These are phyloP conservation scores for Volvox carteri DNA, from an alignment of 163 green algal species.

Conservation along the genomic window DNA sequence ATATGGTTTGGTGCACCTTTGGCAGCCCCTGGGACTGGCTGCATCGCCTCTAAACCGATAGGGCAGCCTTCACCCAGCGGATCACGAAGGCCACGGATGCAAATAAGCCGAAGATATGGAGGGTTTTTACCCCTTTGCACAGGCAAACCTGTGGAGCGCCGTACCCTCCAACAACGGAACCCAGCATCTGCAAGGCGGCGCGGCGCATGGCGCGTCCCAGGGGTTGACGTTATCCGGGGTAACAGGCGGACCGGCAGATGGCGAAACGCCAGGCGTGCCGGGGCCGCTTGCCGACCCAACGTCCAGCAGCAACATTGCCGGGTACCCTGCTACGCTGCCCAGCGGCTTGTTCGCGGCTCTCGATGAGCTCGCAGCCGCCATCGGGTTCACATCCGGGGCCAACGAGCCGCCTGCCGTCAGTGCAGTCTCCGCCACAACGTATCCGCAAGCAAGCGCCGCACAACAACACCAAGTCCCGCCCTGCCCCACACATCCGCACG, in stretches of 20 bases:
- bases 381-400: background rate
- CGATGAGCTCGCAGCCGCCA: conserved; percentile 3
- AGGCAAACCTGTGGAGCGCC: background rate
- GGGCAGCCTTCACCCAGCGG: background rate
- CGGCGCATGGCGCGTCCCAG: background rate
- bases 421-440: background rate
- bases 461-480: too few relatives aligned
- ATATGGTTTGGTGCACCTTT: too few relatives aligned
- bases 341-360: background rate
- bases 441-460: background rate
- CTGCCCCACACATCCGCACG: too few relatives aligned
- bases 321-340: background rate
- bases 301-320: background rate
- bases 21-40: background rate
- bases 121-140: background rate
- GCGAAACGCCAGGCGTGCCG: background rate
- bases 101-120: background rate
- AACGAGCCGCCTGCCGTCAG: background rate
- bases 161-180: background rate
- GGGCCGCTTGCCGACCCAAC: background rate
- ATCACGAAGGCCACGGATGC: background rate
- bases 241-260: background rate
- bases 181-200: background rate
- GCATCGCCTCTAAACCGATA: background rate
- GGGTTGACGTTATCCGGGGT: background rate